Conservation (phyloP, 768 basidiomycete species). For the Melanogaster broomeanus region DNA sequence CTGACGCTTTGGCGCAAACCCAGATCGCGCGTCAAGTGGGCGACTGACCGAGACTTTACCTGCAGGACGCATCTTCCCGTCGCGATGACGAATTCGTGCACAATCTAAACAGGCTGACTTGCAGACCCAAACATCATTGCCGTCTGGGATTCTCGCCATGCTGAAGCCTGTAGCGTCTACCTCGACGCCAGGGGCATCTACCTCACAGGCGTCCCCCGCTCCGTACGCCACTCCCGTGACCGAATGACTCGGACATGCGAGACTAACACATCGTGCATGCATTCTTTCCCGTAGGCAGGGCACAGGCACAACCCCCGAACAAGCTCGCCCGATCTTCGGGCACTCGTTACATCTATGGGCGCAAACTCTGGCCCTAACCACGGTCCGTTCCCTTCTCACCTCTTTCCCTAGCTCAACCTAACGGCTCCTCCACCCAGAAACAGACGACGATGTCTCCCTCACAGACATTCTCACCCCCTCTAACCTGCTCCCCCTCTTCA, state of each 20-base stretch:
- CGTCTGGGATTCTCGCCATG: slow-evolving; percentile 51
- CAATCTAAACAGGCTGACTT: slow-evolving; percentile 71
- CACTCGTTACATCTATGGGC: slow-evolving; percentile 50
- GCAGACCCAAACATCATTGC: slow-evolving; percentile 64
- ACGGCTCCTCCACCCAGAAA: slow-evolving; percentile 6
- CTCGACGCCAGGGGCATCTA: slow-evolving; percentile 36
- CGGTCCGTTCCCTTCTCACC: slow-evolving; percentile 8
- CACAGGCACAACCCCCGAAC: slow-evolving; percentile 52
- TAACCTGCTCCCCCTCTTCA: slow-evolving; percentile 72
- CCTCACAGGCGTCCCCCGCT: slow-evolving; percentile 35
- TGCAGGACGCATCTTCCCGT: slow-evolving; percentile 63
- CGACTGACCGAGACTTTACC: not conserved
- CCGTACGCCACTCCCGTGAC: slow-evolving; percentile 15
- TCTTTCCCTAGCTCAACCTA: not conserved
- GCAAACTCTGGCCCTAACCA: slow-evolving; percentile 26
- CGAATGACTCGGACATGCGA: not conserved
- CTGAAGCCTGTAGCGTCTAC: slow-evolving; percentile 48
- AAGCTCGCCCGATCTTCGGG: slow-evolving; percentile 62
- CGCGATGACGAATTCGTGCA: slow-evolving; percentile 73
- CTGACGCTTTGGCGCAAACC: not conserved
- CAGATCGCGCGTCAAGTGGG: not conserved
- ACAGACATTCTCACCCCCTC: slow-evolving; percentile 75
- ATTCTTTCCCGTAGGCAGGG: slow-evolving; percentile 1
- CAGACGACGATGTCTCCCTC: slow-evolving; percentile 57
- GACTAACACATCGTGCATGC: not conserved